These are phyloP conservation scores for Penicillium dipodomyicola DNA, from an alignment of 495 filamentous ascomycete genomes.

Conservation along the genomic window DNA sequence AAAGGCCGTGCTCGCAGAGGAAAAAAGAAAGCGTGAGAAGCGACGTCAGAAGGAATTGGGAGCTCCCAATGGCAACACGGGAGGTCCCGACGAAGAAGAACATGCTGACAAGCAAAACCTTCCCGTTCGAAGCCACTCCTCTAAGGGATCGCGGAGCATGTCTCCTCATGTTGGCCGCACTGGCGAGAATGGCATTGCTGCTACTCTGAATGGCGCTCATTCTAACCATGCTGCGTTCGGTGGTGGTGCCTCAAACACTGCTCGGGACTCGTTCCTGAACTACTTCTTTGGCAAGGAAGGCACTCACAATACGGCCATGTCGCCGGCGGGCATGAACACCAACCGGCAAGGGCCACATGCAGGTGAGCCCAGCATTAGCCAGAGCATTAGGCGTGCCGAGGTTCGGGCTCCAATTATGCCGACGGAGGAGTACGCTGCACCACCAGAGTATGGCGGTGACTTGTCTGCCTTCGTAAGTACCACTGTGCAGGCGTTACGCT, in stretches of 20 bases:
- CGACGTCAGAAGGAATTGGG: constrained; percentile 77
- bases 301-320: constrained; percentile 39
- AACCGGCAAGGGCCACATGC: constrained; percentile 68
- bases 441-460: constrained; percentile 48
- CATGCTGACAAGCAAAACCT: constrained; percentile 50
- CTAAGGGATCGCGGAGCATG: constrained; percentile 68
- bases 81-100: constrained; percentile 68
- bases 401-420: constrained; percentile 41
- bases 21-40: constrained; percentile 78
- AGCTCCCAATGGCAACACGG: constrained; percentile 67
- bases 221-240: constrained; percentile 62
- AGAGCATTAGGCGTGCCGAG: constrained; percentile 77
- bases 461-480: constrained; percentile 58
- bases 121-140: constrained; percentile 56
- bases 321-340: constrained; percentile 39
- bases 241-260: constrained; percentile 53
- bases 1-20: constrained; percentile 73
- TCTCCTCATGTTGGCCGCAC: constrained; percentile 73
- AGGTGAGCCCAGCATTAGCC: constrained; percentile 75
- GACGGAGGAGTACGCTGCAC: constrained; percentile 41
- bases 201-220: constrained; percentile 65
- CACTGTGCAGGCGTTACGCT: neutral
- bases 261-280: constrained; percentile 87
- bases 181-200: constrained; percentile 57
- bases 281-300: constrained; percentile 98